Conservation (phyloP, 1,139 yeast genomes). For the Pichia sp. region DNA sequence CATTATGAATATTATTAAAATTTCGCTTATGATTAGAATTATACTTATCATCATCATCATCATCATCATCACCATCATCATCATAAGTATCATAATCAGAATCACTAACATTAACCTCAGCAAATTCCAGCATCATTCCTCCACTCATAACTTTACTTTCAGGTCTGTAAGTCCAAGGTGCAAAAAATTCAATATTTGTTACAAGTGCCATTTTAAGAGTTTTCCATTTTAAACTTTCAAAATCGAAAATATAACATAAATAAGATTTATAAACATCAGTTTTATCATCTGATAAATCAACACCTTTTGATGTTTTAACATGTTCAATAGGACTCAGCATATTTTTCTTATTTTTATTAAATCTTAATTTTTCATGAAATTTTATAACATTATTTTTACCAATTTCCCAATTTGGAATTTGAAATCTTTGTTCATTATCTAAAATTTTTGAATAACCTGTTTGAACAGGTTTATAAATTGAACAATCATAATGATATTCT, state of each 20-base stretch:
- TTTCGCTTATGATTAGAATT: neutral
- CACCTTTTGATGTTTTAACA: neutral
- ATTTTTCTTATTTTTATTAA: neutral
- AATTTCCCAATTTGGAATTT: constrained; percentile 3
- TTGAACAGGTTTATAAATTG: constrained; percentile 11
- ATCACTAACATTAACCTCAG: too few species aligned
- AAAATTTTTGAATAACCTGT: constrained; percentile 2
- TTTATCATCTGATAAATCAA: neutral
- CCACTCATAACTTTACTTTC: constrained; percentile 4
- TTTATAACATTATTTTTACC: constrained; percentile 1
- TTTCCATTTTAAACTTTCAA: constrained; percentile 13
- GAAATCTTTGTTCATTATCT: neutral
- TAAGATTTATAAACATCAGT: constrained; percentile 4
- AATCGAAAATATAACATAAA: constrained; percentile 12
- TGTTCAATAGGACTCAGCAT: neutral
- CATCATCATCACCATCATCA: neutral
- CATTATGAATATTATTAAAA: neutral
- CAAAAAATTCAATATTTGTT: constrained; percentile 6
- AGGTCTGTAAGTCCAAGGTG: constrained; percentile 7
- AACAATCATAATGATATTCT: constrained; percentile 9
- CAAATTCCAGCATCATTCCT: neutral
- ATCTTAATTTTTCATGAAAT: constrained; percentile 2
- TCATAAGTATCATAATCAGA: too few species aligned
- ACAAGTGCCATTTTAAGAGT: constrained; percentile 12
- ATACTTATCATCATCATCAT: neutral